Evolutionary conservation across 768 basidiomycete species (phyloP).

Genomic region (Hypsizygus marmoreus): DNA sequence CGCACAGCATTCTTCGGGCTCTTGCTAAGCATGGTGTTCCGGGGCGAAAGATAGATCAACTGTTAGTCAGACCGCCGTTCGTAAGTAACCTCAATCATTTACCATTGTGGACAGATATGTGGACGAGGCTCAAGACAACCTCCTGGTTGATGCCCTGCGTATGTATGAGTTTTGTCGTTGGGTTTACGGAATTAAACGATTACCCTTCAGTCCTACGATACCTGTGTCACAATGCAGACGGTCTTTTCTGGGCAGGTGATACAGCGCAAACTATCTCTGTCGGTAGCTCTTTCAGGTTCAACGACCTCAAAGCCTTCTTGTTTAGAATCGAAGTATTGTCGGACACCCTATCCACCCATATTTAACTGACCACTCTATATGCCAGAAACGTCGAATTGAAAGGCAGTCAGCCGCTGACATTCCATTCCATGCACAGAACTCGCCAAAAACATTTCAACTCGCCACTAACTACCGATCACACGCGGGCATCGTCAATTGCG

Average conservation of each 20-base stretch:
- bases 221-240: conserved; percentile 64
- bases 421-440: background rate
- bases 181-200: background rate
- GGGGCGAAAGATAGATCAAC: conserved; percentile 50
- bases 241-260: conserved; percentile 79
- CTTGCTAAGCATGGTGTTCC: conserved; percentile 33
- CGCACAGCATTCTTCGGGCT: conserved; percentile 47
- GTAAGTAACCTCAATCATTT: conserved; percentile 2
- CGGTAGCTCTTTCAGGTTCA: conserved; percentile 72
- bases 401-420: background rate
- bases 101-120: conserved; percentile 49
- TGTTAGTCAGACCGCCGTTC: conserved; percentile 40
- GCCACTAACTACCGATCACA: conserved; percentile 71
- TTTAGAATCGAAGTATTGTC: conserved; percentile 61
- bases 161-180: conserved; percentile 15
- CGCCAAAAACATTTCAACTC: conserved; percentile 52
- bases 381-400: conserved; percentile 14
- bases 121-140: conserved; percentile 75
- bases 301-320: conserved; percentile 69
- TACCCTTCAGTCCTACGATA: conserved; percentile 54
- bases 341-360: too few species aligned
- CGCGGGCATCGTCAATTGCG: conserved; percentile 73
- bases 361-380: background rate
- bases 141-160: conserved; percentile 66
- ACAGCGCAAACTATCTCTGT: conserved; percentile 78